Evolutionary conservation across 2,329 filamentous ascomycete species (phyloP).

Genomic region (Pseudonectria foliicola): DNA sequence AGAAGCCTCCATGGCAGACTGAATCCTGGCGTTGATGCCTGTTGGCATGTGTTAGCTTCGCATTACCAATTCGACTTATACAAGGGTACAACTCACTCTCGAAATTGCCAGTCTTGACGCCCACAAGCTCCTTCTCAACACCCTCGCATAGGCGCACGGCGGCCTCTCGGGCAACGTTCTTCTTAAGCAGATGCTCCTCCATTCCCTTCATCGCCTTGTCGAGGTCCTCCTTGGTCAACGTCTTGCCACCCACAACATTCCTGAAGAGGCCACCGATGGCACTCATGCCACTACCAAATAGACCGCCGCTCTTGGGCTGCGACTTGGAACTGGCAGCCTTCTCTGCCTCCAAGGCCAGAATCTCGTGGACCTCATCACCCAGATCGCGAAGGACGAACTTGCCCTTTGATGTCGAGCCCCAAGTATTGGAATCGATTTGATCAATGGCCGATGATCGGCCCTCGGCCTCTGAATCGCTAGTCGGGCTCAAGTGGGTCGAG

Average conservation of each 20-base stretch:
- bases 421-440: conserved; percentile 68
- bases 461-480: conserved; percentile 47
- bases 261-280: conserved; percentile 84
- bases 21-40: conserved; percentile 74
- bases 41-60: conserved; percentile 12
- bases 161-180: conserved; percentile 94
- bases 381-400: conserved; percentile 92
- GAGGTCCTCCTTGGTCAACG: conserved; percentile 78
- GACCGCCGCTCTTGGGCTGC: conserved; percentile 44
- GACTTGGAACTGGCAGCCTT: conserved; percentile 41
- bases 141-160: conserved; percentile 85
- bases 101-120: conserved; percentile 86
- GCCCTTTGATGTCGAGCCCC: conserved; percentile 81
- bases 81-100: conserved; percentile 46
- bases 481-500: conserved; percentile 56
- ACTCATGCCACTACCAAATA: conserved; percentile 73
- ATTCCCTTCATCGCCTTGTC: conserved; percentile 91
- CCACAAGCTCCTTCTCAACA: conserved; percentile 82
- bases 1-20: conserved; percentile 82
- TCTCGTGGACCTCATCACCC: conserved; percentile 86
- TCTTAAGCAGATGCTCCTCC: conserved; percentile 89
- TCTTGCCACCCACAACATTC: conserved; percentile 93
- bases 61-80: not conserved
- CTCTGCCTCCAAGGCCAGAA: conserved; percentile 69
- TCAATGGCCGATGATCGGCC: conserved; percentile 58